Base-by-base conservation (phyloP, 1,139 yeast genomes). In the Pichia sp. region DNA sequence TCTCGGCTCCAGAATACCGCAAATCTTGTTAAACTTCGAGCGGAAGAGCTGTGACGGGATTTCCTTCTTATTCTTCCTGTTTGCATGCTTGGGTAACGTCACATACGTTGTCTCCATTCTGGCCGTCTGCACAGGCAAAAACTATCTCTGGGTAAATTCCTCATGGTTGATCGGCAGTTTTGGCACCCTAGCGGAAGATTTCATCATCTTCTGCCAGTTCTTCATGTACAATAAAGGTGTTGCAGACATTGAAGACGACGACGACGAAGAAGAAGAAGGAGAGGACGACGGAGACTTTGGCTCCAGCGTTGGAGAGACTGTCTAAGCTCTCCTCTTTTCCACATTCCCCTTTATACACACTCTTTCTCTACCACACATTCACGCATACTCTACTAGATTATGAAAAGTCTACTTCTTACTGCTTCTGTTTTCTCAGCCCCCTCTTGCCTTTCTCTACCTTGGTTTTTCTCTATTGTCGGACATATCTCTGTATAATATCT, bases 31-130 rank as follows among this genome's bases (percentile, higher is more conserved):
- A 56, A 91, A 91, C 70, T 88, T 75, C 65, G 75, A 83, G 66
- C 78, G 97, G 62, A 89, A 89, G 70, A 86, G 95, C 2, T 87
- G 96, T 64, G 97, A 90, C 55, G 98, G 98, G 28, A 86, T 91
- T 50, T 86, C 96, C 26, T 89, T 91, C 66, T 75, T 91, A 76
- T 91, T 91, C 70, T 91, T 91, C 70, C 72, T 90, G 41, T 90
- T 91, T 74, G 97, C 98, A 36, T 89, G 96, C 67, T 72, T 91
- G 55, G 98, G 98, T 46, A 91, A 91, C 67, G 74, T 87, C 65
- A 88, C 96, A 0, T 91, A 89, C 62, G 96, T 91, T 41, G 78
- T 88, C 26, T 86, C 95, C 16, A 91, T 91, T 53, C 71, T 91
- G 49, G 78, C 86, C 43, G 87, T 90, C 45, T 89, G 88, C 59